Conservation (phyloP, 805 yeast genomes). For the Lachancea kluyveri region DNA sequence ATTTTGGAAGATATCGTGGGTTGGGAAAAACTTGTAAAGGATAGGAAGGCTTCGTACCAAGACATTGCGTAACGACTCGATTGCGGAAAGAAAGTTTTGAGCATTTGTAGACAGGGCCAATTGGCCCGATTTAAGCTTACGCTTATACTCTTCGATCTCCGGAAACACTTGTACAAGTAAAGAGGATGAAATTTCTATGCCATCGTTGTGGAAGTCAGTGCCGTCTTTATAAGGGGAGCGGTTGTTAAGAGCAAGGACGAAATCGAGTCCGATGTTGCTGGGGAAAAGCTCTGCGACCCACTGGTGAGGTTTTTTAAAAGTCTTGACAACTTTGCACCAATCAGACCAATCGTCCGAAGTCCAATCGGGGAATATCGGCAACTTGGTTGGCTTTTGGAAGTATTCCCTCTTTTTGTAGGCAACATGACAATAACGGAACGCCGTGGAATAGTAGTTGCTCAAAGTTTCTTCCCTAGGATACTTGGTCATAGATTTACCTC, state of each 20-base stretch:
- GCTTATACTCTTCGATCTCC: constrained; percentile 23
- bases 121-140: constrained; percentile 7
- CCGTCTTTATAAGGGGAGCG: constrained; percentile 4
- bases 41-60: constrained; percentile 25
- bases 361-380: constrained; percentile 8
- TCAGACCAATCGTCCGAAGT: constrained; percentile 10
- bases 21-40: constrained; percentile 24
- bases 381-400: no score
- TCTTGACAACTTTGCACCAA: no score
- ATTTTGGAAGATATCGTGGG: constrained; percentile 26
- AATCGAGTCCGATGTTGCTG: constrained; percentile 21
- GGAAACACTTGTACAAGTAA: constrained; percentile 26
- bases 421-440: constrained; percentile 27
- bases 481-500: constrained; percentile 23
- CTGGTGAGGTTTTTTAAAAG: no score
- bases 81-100: constrained; percentile 15
- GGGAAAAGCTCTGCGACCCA: constrained; percentile 12
- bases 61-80: constrained; percentile 18
- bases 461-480: constrained; percentile 28
- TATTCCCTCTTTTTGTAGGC: constrained; percentile 26
- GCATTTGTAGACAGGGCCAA: constrained; percentile 13
- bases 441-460: constrained; percentile 22
- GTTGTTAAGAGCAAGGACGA: constrained; percentile 16
- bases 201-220: no score
- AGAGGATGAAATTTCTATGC: constrained; percentile 11